A percentile compares a stretch with the other conserved stretches of the same genome.
These are phyloP conservation scores for Eutrema salsugineum DNA, from an alignment of 441 rosid genomes.

Conservation along the genomic window DNA sequence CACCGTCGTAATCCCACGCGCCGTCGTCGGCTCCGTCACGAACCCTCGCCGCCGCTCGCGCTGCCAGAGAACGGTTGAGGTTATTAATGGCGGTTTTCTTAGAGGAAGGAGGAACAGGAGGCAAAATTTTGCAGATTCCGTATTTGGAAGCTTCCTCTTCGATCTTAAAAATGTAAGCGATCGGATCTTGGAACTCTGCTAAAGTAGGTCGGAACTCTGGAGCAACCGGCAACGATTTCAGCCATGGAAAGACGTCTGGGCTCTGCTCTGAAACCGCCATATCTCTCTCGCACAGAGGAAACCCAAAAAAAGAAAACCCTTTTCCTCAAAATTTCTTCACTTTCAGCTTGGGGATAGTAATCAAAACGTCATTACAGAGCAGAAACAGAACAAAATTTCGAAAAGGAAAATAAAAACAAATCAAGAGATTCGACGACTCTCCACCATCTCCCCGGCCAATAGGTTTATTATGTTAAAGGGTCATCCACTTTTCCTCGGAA, in stretches of 20 bases:
- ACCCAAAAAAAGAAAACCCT: not conserved
- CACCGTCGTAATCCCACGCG: slow-evolving; percentile 35
- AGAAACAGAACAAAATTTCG: slow-evolving; percentile 24
- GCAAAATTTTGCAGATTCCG: slow-evolving; percentile 98
- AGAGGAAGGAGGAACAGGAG: slow-evolving; percentile 72
- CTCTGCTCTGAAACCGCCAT: slow-evolving; percentile 41
- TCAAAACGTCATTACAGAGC: slow-evolving; percentile 30
- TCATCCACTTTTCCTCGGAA: slow-evolving; percentile 17
- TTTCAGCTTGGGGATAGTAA: not conserved
- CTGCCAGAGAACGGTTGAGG: slow-evolving; percentile 78
- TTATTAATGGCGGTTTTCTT: slow-evolving; percentile 69
- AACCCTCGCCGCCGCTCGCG: slow-evolving; percentile 43
- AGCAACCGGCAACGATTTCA: slow-evolving; percentile 81
- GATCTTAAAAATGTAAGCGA: slow-evolving; percentile 97
- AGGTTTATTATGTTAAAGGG: slow-evolving; percentile 14
- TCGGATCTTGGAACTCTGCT: slow-evolving; percentile 98
- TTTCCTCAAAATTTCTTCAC: not conserved
- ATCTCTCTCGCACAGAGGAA: not conserved
- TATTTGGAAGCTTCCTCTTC: slow-evolving; percentile 92
- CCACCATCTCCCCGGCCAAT: slow-evolving; percentile 17
- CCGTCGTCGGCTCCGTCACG: slow-evolving; percentile 20
- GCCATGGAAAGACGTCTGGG: slow-evolving; percentile 82
- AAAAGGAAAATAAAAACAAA: not conserved
- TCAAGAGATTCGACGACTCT: slow-evolving; percentile 13
- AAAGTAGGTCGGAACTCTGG: slow-evolving; percentile 88